Evolutionary conservation across 1,139 yeast genomes (phyloP), one percentile per base, ranked within the genome.

Genomic region (Candida pseudoviswanathii): DNA sequence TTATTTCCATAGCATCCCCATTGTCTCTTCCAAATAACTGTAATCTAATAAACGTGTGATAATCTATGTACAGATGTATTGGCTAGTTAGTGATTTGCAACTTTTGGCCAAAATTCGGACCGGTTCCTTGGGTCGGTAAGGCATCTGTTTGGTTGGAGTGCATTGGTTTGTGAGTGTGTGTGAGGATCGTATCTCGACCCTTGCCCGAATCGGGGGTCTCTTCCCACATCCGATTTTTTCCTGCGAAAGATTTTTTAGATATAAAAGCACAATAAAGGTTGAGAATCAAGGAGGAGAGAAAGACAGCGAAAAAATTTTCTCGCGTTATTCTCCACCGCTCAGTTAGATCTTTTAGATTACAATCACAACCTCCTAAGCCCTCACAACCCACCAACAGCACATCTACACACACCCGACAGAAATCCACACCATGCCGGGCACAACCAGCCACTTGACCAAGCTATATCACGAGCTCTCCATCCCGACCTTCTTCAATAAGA

Each of bases 191-290:
- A 33, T 33, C 37, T 33, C 37, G 16, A 11, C 21, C 37, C 37
- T 33, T 33, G 11, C 37, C 37, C 37, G 37, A 33, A 5, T 33
- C 37, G 37, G 37, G 9, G 10, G n/a, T n/a, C n/a, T 31, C 10
- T 9, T 9, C 4, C 11, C 7, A 3, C 7, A 6, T 11, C 22
- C 25, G 22, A 10, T n/a, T 11, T 33, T 33, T 33, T 33, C 37
- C 22, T 33, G 37, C 37, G 37, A 33, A 33, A 33, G 37, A 33
- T 33, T 33, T 33, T 33, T 33, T 33, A 33, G 37, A 33, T 33
- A 33, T 33, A 33, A 11, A n/a, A 9, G 7, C 5, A 31, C 11
- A 27, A 27, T 27, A 27, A 7, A 11, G 21, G 6, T 11, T 4
- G 37, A 33, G 37, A 33, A 10, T 4, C 22, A 33, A n/a, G n/a